A percentile compares a stretch with the other conserved stretches of the same genome.
Evolutionary conservation across 1,284 basidiomycete genomes (phyloP).

Genomic region (Microbotryum intermedium): DNA sequence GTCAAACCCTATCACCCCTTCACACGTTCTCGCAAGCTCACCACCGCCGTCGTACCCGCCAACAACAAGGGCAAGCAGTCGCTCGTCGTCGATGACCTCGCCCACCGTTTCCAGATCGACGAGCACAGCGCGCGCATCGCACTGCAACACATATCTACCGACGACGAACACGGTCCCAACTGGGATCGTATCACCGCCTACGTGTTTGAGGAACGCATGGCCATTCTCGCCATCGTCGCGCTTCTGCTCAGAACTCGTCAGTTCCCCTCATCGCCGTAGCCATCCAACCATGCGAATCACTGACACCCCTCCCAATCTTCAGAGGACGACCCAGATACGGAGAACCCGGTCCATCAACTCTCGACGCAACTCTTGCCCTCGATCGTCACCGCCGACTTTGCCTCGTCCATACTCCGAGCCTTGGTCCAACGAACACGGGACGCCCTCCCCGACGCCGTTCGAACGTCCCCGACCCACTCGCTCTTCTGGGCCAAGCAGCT

Average conservation of each 20-base stretch:
- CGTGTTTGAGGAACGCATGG: constrained; percentile 31
- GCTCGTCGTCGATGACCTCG: constrained; percentile 9
- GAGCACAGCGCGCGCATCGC: constrained; percentile 2
- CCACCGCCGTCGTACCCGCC: not conserved
- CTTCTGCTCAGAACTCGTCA: constrained; percentile 23
- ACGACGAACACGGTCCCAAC: constrained; percentile 9
- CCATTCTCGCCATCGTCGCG: constrained; percentile 25
- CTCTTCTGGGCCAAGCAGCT: constrained; percentile 70
- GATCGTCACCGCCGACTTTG: constrained; percentile 56
- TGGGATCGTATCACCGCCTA: constrained; percentile 29
- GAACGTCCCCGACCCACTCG: constrained; percentile 53
- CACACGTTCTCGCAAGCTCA: not conserved
- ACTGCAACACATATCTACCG: not conserved
- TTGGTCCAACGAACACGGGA: constrained; percentile 47
- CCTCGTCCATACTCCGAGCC: constrained; percentile 50
- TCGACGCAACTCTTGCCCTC: constrained; percentile 51
- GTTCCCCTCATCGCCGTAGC: not conserved
- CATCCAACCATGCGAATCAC: not conserved
- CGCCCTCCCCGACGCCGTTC: constrained; percentile 49
- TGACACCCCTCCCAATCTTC: not conserved
- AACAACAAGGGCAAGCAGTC: constrained; percentile 1
- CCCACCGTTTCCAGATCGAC: constrained; percentile 17
- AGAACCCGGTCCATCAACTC: constrained; percentile 48
- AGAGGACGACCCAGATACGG: constrained; percentile 13
- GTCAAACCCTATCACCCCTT: constrained; percentile 17